Percentiles rank a stretch among this genome's conserved stretches.
Conservation (phyloP, 208 protist genomes). For the Histomonas meleagridis region DNA sequence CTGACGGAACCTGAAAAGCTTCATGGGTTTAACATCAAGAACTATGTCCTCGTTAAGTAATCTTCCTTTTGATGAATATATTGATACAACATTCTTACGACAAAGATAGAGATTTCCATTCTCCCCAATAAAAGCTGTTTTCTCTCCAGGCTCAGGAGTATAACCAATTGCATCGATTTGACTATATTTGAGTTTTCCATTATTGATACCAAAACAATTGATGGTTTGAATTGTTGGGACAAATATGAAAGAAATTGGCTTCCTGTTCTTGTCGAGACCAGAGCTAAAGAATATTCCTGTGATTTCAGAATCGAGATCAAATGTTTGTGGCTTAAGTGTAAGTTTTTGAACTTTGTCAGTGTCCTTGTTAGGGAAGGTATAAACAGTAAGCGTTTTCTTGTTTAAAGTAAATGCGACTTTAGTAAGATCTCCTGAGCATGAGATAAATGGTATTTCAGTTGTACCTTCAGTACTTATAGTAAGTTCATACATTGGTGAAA, state of each 20-base stretch:
- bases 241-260: neutral
- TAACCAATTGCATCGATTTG: neutral
- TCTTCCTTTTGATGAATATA: neutral
- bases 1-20: neutral
- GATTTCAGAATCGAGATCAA: neutral
- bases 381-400: neutral
- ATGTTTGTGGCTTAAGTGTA: neutral
- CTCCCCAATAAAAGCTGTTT: neutral
- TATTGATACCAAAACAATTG: neutral
- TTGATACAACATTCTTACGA: neutral
- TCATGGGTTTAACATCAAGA: neutral
- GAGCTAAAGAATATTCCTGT: neutral
- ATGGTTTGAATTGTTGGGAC: neutral
- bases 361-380: neutral
- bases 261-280: neutral
- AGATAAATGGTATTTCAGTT: neutral
- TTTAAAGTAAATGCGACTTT: neutral
- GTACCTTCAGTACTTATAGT: neutral
- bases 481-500: neutral
- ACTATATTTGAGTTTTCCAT: neutral
- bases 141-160: neutral
- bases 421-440: neutral
- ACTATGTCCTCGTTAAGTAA: neutral
- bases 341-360: neutral
- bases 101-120: neutral